These are phyloP conservation scores for Linderina pennispora DNA, from an alignment of 192 early-diverging fungal species.

Conservation along the genomic window DNA sequence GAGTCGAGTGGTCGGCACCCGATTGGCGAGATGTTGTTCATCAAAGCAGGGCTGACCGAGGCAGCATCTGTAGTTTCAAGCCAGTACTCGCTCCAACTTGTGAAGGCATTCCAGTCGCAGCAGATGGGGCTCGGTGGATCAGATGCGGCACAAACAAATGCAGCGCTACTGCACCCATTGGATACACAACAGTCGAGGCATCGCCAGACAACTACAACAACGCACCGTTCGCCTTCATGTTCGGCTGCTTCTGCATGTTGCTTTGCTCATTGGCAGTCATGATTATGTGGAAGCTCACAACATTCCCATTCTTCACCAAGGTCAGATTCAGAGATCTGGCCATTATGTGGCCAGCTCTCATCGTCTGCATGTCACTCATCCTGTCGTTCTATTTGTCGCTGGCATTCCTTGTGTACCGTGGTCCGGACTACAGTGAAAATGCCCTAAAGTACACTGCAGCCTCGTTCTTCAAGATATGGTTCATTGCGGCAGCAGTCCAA, in stretches of 20 bases:
- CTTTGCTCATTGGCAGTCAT: conserved; percentile 9
- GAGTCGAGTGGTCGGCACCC: conserved; percentile 11
- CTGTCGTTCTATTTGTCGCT: conserved; percentile 13
- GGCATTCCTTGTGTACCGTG: conserved; percentile 15
- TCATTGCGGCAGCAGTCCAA: not conserved
- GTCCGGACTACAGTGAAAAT: conserved; percentile 11
- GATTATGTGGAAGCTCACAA: conserved; percentile 20
- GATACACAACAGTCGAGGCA: conserved; percentile 5
- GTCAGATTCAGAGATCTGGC: conserved; percentile 6
- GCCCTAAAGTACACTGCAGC: conserved; percentile 17
- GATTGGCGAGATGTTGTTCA: not conserved
- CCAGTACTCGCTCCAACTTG: not conserved
- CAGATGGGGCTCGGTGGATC: not conserved
- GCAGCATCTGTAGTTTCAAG: not conserved
- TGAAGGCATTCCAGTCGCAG: not conserved
- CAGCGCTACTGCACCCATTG: conserved; percentile 4
- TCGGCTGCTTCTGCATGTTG: conserved; percentile 11
- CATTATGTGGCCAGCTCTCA: not conserved
- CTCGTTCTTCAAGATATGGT: conserved; percentile 31
- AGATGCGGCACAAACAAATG: no score
- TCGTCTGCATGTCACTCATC: not conserved
- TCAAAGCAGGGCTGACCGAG: conserved; percentile 1
- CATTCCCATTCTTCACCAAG: conserved; percentile 15
- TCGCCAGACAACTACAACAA: conserved; percentile 8
- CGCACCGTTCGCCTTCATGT: conserved; percentile 9